A percentile compares a stretch with the other conserved stretches of the same genome.
Conservation (phyloP, 1,284 basidiomycete genomes). For the Earliella scabrosa region DNA sequence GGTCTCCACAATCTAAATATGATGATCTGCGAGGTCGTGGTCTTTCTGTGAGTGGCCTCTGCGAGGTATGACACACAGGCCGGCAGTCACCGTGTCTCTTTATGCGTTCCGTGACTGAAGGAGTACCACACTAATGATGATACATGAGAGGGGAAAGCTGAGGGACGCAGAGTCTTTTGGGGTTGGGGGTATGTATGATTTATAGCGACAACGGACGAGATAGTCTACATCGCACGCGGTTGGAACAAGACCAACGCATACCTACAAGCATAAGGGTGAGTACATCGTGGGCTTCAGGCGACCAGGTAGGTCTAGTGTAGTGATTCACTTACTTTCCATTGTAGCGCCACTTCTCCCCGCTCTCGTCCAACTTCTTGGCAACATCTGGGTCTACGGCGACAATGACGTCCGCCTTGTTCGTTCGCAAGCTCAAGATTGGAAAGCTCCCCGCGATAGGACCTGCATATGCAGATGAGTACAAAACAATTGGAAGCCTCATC, state of each 20-base stretch:
- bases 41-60: no score
- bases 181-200: no score
- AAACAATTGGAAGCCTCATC: conserved; percentile 1
- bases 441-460: conserved; percentile 83
- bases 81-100: no score
- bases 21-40: no score
- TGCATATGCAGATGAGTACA: conserved; percentile 31
- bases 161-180: no score
- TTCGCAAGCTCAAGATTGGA: conserved; percentile 85
- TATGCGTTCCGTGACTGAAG: no score
- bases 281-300: background rate
- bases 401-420: conserved; percentile 96
- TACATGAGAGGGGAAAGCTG: no score
- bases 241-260: conserved; percentile 54
- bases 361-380: conserved; percentile 68
- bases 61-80: no score
- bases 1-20: no score
- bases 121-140: no score
- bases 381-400: conserved; percentile 75
- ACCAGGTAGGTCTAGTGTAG: background rate
- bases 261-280: conserved; percentile 30
- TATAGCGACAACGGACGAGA: no score
- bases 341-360: conserved; percentile 79
- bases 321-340: conserved; percentile 71
- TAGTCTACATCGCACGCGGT: conserved; percentile 14